Base-by-base conservation (phyloP, 2,329 filamentous ascomycete genomes). In the Chaetomium olivaceum region DNA sequence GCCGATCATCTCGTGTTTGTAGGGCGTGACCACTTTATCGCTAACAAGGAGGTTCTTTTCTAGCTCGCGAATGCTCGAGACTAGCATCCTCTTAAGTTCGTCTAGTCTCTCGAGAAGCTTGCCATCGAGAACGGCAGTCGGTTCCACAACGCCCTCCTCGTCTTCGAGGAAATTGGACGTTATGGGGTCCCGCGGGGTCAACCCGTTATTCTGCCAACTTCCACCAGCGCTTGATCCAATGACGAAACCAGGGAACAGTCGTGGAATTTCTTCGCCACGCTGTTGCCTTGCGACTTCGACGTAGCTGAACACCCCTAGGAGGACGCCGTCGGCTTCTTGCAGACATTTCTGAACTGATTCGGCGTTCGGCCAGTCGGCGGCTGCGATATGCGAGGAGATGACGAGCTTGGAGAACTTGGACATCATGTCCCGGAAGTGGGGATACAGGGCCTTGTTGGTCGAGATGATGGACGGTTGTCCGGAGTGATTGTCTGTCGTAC, bases 341-440 rank as follows among this genome's bases (percentile, higher is more conserved):
- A 98, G 79, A 74, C 95, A 99, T 77, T 99, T 99, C 62, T 95
- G 90, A 67, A 94, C 91, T 0, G 94, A 96, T 77, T 99, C 95
- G 19, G 92, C 89, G 62, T 94, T 93, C 9, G 94, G 93, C 87
- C 93, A 98, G 79, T 99, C 95, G 39, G 94, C 92, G 6, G 94
- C 93, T 48, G 95, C 95, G 75, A 99, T 97, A 76, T 99, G 95
- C 16, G 95, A 98, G 2, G 95, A 99, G 58, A 99, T 89, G 54
- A 99, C 95, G 11, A 99, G 84, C 77, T 99, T 99, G n/a, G 95
- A 98, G 77, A 99, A 99, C 73, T 96, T 93, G 54, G 95, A 98
- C 95, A 99, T 99, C 89, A 98, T 98, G 76, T 98, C 95, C 62
- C 95, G 86, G 79, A 99, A 99, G 78, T 98, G 93, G 27, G 95